Conservation (phyloP, 495 filamentous ascomycete genomes). For the Penicillium nucicola region DNA sequence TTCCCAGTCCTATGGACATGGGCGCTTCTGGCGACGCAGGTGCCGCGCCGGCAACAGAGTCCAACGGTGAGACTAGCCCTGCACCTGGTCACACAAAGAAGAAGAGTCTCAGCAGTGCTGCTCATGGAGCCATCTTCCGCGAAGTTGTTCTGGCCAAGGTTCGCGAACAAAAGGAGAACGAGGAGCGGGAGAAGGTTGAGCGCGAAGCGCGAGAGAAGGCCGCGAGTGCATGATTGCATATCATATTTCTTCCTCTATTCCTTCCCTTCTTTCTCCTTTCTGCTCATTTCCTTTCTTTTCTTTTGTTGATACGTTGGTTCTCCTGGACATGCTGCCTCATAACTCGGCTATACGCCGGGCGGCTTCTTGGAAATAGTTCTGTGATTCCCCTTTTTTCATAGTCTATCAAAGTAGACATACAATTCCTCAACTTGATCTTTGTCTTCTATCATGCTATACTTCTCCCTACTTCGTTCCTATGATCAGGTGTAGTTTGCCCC, state of each 20-base stretch:
- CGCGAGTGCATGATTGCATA: constrained; percentile 20
- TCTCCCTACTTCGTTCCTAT: background rate
- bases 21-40: constrained; percentile 23
- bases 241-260: background rate
- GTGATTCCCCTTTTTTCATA: constrained; percentile 27
- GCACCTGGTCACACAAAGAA: constrained; percentile 26
- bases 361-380: constrained; percentile 24
- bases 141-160: constrained; percentile 98
- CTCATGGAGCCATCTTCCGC: constrained; percentile 89
- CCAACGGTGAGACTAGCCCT: constrained; percentile 10
- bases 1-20: constrained; percentile 55
- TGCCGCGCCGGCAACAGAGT: background rate
- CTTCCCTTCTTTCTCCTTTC: constrained; percentile 1
- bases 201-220: constrained; percentile 46
- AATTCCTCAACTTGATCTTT: background rate
- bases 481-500: no score
- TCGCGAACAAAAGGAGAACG: constrained; percentile 82
- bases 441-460: background rate
- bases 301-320: constrained; percentile 5
- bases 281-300: background rate
- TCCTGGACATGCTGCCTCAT: constrained; percentile 7
- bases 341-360: constrained; percentile 8
- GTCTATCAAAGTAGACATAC: constrained; percentile 12
- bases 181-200: constrained; percentile 68
- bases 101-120: constrained; percentile 70